Evolutionary conservation across 129 eudicot genomes (phyloP).

Genomic region (Erigeron canadensis): DNA sequence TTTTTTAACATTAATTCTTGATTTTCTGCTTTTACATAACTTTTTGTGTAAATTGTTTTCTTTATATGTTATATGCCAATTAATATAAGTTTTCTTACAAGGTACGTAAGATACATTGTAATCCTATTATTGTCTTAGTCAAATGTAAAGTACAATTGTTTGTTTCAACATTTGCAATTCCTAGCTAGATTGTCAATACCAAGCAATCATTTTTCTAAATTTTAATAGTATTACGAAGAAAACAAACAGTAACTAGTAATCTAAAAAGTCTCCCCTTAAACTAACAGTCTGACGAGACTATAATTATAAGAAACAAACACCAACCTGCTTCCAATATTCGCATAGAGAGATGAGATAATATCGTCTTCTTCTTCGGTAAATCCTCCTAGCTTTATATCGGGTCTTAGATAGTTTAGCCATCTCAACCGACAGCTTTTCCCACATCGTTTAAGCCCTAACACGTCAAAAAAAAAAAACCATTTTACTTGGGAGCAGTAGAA

Average conservation of each 20-base stretch:
- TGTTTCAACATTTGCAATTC: neutral
- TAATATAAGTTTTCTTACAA: too few relatives aligned
- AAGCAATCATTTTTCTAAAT: neutral
- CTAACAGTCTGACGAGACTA: too few relatives aligned
- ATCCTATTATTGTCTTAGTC: neutral
- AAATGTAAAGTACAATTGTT: neutral
- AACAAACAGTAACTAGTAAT: neutral
- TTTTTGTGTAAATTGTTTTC: too few relatives aligned
- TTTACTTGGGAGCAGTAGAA: too few relatives aligned
- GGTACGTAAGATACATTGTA: too few relatives aligned
- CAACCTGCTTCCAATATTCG: conserved; percentile 67
- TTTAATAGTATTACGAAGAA: neutral
- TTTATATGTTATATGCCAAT: too few relatives aligned
- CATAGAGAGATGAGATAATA: conserved; percentile 49
- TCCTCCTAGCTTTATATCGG: conserved; percentile 71
- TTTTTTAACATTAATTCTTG: too few relatives aligned
- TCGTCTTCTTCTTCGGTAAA: conserved; percentile 72
- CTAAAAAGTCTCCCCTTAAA: neutral
- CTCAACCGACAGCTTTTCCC: conserved; percentile 79
- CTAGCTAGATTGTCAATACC: neutral
- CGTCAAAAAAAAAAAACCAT: neutral
- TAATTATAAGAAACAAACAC: neutral
- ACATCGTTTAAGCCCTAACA: conserved; percentile 65
- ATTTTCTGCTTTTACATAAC: too few relatives aligned
- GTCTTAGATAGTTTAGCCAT: conserved; percentile 75